A percentile compares a stretch with the other conserved stretches of the same genome.
phyloP scores from a whole-genome alignment of 495 filamentous ascomycete species.

The Lophium mytilinum region DNA sequence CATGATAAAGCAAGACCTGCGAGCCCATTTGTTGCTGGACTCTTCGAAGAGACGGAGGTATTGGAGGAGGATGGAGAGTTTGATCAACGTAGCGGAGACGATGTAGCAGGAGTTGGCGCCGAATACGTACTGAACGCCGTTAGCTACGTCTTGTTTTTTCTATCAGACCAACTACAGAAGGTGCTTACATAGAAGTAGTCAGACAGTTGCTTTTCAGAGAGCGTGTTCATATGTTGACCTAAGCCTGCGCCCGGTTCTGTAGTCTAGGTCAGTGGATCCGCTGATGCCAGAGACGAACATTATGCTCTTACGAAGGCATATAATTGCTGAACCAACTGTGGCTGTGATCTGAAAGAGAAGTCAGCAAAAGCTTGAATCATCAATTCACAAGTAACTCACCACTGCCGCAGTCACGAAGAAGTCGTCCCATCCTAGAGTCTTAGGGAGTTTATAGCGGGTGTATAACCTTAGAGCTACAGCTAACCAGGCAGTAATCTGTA shows the following conservation, averaged over 20 bases:
- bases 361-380: not conserved
- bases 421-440: slow-evolving; percentile 21
- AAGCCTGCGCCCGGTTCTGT: slow-evolving; percentile 16
- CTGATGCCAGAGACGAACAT: too few relatives aligned
- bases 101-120: slow-evolving; percentile 16
- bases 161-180: not conserved
- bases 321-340: slow-evolving; percentile 6
- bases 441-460: slow-evolving; percentile 1
- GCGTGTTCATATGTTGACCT: slow-evolving; percentile 16
- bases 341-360: not conserved
- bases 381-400: not conserved
- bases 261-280: not conserved
- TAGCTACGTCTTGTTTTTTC: not conserved
- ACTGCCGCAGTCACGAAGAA: slow-evolving; percentile 13
- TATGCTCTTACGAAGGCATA: slow-evolving; percentile 17
- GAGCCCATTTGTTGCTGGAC: not conserved
- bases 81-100: slow-evolving; percentile 21
- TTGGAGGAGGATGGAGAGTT: slow-evolving; percentile 21
- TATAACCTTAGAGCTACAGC: slow-evolving; percentile 13
- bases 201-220: not conserved
- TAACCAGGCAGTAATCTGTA: slow-evolving; percentile 8
- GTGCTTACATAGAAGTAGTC: slow-evolving; percentile 16
- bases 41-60: slow-evolving; percentile 21
- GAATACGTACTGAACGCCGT: slow-evolving; percentile 9
- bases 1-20: slow-evolving; percentile 5